Evolutionary conservation across 2,329 filamentous ascomycete species (phyloP), one percentile per base, ranked within the genome.

Genomic region (Colletotrichum spinosum): DNA sequence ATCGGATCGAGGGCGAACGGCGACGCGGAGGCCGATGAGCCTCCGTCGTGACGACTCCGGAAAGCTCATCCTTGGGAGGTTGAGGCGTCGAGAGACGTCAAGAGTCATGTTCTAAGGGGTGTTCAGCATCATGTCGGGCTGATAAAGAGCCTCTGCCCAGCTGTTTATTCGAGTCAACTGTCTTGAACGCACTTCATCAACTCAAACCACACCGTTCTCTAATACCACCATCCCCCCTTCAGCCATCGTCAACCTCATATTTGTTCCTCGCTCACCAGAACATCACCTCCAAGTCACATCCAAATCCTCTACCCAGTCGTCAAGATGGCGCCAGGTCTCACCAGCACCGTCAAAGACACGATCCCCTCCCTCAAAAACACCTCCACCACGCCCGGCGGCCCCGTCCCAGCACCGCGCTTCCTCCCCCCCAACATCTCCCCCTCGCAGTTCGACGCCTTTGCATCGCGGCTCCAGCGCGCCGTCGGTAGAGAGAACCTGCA

Each of bases 401-500:
- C 56, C 13, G 56, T 39, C 8, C 61, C 61, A 13, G 50, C 50
- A 5, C 61, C 61, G 6, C 37, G 61, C 3, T 50, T 50, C 35
- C 49, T 65, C 9, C 61, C 61, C 5, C 56, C 61, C 13, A 50
- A 38, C 4, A 34, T 60, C 15, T 46, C 61, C 2, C 9, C 33
- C 6, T 55, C 60, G 38, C 49, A 60, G 38, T 60, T 60, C 8
- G 55, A 65, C 34, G 56, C 49, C 3, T 65, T 65, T n/a, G 61
- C 56, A 2, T 42, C 61, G 2, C 35, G 37, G 12, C 55, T 65
- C 6, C 50, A 45, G 12, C 25, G 54, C 50, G 25, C 50, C 8
- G 56, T 65, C 1, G 61, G 61, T 8, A 65, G 55, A 3, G 56
- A 65, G 2, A 65, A 65, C 13, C 61, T 65, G 2, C 56, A 60